Evolutionary conservation across 2,329 filamentous ascomycete species (phyloP).

Genomic region (Pseudonectria foliicola): DNA sequence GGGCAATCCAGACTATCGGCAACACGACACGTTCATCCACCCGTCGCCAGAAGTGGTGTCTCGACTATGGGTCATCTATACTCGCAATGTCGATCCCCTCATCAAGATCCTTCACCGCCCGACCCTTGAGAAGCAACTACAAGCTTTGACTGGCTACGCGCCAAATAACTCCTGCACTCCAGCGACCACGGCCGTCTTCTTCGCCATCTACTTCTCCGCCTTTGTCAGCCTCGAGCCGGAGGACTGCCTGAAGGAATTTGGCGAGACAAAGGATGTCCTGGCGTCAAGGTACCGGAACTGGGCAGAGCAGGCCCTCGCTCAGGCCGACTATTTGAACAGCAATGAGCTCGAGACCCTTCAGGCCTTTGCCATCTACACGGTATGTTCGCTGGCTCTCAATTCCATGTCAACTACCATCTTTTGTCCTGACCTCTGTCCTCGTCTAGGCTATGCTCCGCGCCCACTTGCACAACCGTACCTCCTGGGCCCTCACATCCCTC

Average conservation of each 20-base stretch:
- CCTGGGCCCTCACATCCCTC: constrained; percentile 35
- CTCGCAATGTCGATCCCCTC: constrained; percentile 35
- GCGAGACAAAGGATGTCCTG: constrained; percentile 27
- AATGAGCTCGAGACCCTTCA: constrained; percentile 33
- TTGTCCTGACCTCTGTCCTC: background rate
- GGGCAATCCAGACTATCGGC: constrained; percentile 18
- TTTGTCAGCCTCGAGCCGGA: constrained; percentile 26
- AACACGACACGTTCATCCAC: constrained; percentile 20
- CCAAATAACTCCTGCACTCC: constrained; percentile 10
- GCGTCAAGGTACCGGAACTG: constrained; percentile 24
- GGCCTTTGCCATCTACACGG: constrained; percentile 34
- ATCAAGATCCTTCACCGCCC: constrained; percentile 40
- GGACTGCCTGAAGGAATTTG: constrained; percentile 26
- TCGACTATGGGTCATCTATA: constrained; percentile 29
- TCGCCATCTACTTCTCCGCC: constrained; percentile 37
- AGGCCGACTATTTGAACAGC: constrained; percentile 37
- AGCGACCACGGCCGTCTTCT: constrained; percentile 31
- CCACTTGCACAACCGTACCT: constrained; percentile 30
- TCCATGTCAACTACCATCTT: background rate
- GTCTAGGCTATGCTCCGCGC: constrained; percentile 30
- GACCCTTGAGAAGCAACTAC: constrained; percentile 24
- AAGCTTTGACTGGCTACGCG: constrained; percentile 19
- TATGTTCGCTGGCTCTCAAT: constrained; percentile 2
- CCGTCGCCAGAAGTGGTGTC: constrained; percentile 32
- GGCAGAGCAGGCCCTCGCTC: constrained; percentile 32